A percentile compares a stretch with the other conserved stretches of the same genome.
Conservation (phyloP, 371 early-diverging fungal genomes). For the Rhizopus arrhizus region DNA sequence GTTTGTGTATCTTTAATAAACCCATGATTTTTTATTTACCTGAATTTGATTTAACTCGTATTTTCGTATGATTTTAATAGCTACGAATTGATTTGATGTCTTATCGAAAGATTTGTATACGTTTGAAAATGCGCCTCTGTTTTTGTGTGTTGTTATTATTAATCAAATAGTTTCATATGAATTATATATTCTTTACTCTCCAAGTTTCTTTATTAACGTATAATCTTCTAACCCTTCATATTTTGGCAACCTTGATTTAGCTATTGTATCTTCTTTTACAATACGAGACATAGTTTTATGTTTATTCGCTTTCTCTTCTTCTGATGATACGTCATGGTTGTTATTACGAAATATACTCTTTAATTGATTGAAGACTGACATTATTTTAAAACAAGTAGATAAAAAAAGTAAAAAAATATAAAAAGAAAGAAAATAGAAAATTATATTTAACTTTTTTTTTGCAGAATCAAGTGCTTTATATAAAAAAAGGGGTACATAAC, state of each 20-base stretch:
- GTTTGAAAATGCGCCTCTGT: conserved; percentile 84
- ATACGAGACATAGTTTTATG: conserved; percentile 26
- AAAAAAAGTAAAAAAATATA: conserved; percentile 12
- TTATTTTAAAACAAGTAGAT: conserved; percentile 1
- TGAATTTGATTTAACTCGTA: conserved; percentile 56
- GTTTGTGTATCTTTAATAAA: not conserved
- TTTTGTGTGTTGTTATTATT: conserved; percentile 6
- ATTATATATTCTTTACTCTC: conserved; percentile 59
- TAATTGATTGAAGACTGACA: conserved; percentile 52
- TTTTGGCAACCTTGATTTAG: conserved; percentile 39
- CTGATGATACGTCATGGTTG: not conserved
- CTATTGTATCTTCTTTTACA: conserved; percentile 28
- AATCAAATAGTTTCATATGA: not conserved
- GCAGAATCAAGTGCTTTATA: too few species aligned
- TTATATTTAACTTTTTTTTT: conserved; percentile 15
- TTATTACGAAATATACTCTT: conserved; percentile 40
- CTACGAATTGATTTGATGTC: conserved; percentile 66
- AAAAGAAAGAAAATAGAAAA: conserved; percentile 10
- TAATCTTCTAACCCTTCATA: conserved; percentile 59
- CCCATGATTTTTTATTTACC: conserved; percentile 54
- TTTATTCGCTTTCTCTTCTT: conserved; percentile 12
- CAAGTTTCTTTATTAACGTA: conserved; percentile 59
- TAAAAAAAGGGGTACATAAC: too few species aligned
- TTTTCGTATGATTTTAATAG: conserved; percentile 83
- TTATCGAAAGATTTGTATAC: conserved; percentile 74